Percentiles rank a stretch among this genome's conserved stretches.
These are phyloP conservation scores for Trichoderma harzianum DNA, from an alignment of 2,329 filamentous ascomycete species.

Conservation along the genomic window DNA sequence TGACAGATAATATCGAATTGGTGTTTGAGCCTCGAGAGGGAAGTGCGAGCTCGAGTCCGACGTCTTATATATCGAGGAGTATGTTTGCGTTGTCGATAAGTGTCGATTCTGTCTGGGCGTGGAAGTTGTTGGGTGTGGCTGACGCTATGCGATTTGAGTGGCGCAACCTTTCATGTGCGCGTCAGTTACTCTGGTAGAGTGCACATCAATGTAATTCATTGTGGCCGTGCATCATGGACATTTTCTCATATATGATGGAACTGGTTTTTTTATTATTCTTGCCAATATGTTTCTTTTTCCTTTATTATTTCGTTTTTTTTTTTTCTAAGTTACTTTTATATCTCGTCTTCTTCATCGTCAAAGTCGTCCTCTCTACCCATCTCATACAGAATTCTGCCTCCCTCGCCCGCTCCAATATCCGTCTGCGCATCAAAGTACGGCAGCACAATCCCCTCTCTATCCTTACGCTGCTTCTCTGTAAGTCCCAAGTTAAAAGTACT, in stretches of 20 bases:
- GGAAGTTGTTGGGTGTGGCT: neutral
- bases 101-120: neutral
- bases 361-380: conserved; percentile 97
- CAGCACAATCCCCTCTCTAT: conserved; percentile 83
- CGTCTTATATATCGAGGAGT: neutral
- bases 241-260: neutral
- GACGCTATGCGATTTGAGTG: neutral
- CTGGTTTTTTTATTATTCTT: neutral
- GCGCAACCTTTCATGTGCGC: neutral
- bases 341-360: conserved; percentile 93
- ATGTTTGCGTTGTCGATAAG: neutral
- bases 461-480: conserved; percentile 84
- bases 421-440: conserved; percentile 97
- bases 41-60: neutral
- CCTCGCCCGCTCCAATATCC: conserved; percentile 72
- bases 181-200: neutral
- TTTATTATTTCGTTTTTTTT: neutral
- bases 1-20: neutral
- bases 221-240: neutral
- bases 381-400: conserved; percentile 91
- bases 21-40: neutral
- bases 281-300: neutral
- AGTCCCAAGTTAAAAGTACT: conserved; percentile 83
- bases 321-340: conserved; percentile 42
- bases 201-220: neutral